These are phyloP conservation scores for Pyrus pyrifolia DNA, from an alignment of 306 rosid genomes.

Conservation along the genomic window DNA sequence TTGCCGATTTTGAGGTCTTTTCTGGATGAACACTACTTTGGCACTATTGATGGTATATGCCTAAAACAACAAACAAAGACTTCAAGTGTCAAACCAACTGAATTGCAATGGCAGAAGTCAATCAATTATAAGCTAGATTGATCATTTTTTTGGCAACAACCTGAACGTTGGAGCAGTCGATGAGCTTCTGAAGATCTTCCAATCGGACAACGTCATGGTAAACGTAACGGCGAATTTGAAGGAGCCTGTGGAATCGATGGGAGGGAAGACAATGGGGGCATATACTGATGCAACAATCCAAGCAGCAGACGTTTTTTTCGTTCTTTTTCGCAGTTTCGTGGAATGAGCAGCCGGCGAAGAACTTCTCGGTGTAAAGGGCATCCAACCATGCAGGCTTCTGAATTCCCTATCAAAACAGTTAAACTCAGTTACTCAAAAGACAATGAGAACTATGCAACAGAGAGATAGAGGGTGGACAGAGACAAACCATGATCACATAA, in stretches of 20 bases:
- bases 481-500: conserved; percentile 64
- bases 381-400: conserved; percentile 98
- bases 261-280: conserved; percentile 92
- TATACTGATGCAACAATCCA: conserved; percentile 89
- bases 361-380: conserved; percentile 68
- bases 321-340: conserved; percentile 87
- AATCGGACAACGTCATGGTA: conserved; percentile 88
- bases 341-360: conserved; percentile 69
- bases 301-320: conserved; percentile 87
- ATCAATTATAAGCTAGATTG: not conserved
- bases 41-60: conserved; percentile 92
- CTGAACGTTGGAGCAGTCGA: conserved; percentile 94
- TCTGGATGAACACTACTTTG: conserved; percentile 95
- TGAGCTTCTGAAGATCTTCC: conserved; percentile 93
- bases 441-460: conserved; percentile 2
- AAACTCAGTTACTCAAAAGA: conserved; percentile 5
- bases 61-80: conserved; percentile 20
- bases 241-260: conserved; percentile 86
- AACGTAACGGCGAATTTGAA: conserved; percentile 95
- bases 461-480: not conserved
- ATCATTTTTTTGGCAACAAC: conserved; percentile 15
- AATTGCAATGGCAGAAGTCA: not conserved
- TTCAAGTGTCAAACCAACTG: not conserved
- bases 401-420: conserved; percentile 42
- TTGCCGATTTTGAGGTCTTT: conserved; percentile 93